phyloP scores from a whole-genome alignment of 768 basidiomycete genomes.

The Chalciporus pseudorubinellus region DNA sequence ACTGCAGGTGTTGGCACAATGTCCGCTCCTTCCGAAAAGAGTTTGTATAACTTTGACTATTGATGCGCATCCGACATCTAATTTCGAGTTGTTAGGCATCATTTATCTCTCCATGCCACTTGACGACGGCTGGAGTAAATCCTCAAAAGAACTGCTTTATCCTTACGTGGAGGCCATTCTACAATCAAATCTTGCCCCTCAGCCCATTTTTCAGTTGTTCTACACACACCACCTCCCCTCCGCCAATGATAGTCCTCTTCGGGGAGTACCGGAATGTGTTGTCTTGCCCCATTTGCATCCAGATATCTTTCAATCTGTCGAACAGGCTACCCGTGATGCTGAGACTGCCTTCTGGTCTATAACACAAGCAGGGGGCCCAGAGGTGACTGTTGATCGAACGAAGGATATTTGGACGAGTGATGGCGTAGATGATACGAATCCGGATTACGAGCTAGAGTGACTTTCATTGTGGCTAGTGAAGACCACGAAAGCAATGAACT shows the following conservation, averaged over 20 bases:
- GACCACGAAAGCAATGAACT: no score
- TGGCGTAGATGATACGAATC: neutral
- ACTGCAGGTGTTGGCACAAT: constrained; percentile 72
- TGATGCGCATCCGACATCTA: constrained; percentile 2
- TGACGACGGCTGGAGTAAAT: constrained; percentile 7
- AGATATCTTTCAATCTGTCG: constrained; percentile 51
- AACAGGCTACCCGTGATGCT: constrained; percentile 55
- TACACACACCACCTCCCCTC: constrained; percentile 46
- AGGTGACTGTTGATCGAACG: neutral
- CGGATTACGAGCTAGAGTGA: neutral
- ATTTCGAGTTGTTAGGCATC: constrained; percentile 43
- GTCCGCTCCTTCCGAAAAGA: constrained; percentile 71
- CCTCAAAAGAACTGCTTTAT: constrained; percentile 43
- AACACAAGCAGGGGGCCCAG: neutral
- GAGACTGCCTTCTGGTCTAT: constrained; percentile 55
- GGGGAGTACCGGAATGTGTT: constrained; percentile 7
- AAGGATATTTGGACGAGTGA: constrained; percentile 11
- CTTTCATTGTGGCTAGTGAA: no score
- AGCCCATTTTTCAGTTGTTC: constrained; percentile 48
- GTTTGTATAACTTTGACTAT: constrained; percentile 39
- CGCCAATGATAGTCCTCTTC: neutral
- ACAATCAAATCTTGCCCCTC: constrained; percentile 14
- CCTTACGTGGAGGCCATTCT: constrained; percentile 56
- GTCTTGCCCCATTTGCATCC: constrained; percentile 27
- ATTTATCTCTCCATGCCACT: constrained; percentile 57